Percentiles rank a stretch among this genome's conserved stretches.
Conservation (phyloP, 768 basidiomycete genomes). For the Naganishia kalamii region DNA sequence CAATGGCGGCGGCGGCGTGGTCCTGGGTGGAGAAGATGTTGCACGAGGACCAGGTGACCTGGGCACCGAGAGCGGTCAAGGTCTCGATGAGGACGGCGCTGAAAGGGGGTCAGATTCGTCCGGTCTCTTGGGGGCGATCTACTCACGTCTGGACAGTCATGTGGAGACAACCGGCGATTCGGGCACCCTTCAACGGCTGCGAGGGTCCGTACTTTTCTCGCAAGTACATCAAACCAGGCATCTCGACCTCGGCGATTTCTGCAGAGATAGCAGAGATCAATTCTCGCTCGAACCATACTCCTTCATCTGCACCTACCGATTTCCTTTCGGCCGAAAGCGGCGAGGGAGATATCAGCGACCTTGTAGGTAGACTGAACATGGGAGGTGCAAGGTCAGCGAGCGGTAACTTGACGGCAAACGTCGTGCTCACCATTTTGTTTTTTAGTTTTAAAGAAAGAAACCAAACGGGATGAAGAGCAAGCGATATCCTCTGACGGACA, state of each 20-base stretch:
- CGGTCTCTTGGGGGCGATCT: background rate
- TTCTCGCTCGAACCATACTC: no score
- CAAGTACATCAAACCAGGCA: constrained; percentile 80
- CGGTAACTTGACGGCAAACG: background rate
- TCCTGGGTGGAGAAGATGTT: constrained; percentile 99
- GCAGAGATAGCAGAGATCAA: no score
- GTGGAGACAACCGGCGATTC: constrained; percentile 96
- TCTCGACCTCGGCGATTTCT: constrained; percentile 84
- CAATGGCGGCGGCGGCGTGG: constrained; percentile 96
- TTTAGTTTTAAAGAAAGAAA: constrained; percentile 1
- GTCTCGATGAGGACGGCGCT: constrained; percentile 99
- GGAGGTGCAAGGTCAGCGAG: background rate
- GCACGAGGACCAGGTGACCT: constrained; percentile 99
- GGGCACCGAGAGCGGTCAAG: constrained; percentile 84
- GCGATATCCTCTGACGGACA: no score
- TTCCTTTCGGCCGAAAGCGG: constrained; percentile 61
- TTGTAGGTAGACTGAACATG: constrained; percentile 55
- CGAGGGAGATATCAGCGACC: constrained; percentile 91
- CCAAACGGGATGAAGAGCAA: background rate
- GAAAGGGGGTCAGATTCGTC: background rate
- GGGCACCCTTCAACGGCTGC: constrained; percentile 86
- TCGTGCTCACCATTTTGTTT: background rate
- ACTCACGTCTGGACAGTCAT: constrained; percentile 52
- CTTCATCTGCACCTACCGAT: background rate
- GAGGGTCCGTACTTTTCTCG: constrained; percentile 72